Conservation (phyloP, 176 grass and related monocot genomes). For the Musa acuminata region DNA sequence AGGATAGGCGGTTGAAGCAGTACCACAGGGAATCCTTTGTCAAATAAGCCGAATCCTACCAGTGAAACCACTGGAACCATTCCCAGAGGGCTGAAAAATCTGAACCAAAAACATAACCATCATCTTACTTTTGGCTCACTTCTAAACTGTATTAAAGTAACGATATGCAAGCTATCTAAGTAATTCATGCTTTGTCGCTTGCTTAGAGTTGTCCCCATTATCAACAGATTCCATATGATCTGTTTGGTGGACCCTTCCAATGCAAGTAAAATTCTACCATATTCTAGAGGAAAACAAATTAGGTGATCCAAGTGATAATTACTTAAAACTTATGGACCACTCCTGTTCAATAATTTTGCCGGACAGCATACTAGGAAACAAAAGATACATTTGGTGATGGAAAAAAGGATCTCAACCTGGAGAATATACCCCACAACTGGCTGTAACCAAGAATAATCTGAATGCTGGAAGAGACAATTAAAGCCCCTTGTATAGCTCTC, state of each 20-base stretch:
- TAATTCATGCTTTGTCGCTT: background rate
- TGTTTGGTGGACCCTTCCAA: background rate
- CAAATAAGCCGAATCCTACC: conserved; percentile 94
- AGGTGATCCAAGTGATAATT: too few species aligned
- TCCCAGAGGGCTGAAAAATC: conserved; percentile 92
- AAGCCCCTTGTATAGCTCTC: conserved; percentile 87
- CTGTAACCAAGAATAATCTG: conserved; percentile 98
- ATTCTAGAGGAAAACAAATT: background rate
- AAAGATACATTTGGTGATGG: background rate
- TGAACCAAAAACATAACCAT: conserved; percentile 29
- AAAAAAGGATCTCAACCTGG: conserved; percentile 39
- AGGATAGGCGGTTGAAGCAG: conserved; percentile 10
- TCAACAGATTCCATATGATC: background rate
- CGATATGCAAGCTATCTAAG: background rate
- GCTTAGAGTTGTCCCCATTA: background rate
- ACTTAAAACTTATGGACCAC: too few species aligned
- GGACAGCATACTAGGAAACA: background rate
- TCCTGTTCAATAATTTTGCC: background rate
- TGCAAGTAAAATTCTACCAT: background rate
- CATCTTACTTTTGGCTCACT: conserved; percentile 8
- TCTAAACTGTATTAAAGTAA: conserved; percentile 3
- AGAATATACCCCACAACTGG: conserved; percentile 97
- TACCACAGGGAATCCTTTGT: conserved; percentile 99
- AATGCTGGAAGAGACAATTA: conserved; percentile 95
- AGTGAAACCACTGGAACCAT: conserved; percentile 87